Conservation (phyloP, 371 early-diverging fungal genomes). For the Mucor velutinosus region DNA sequence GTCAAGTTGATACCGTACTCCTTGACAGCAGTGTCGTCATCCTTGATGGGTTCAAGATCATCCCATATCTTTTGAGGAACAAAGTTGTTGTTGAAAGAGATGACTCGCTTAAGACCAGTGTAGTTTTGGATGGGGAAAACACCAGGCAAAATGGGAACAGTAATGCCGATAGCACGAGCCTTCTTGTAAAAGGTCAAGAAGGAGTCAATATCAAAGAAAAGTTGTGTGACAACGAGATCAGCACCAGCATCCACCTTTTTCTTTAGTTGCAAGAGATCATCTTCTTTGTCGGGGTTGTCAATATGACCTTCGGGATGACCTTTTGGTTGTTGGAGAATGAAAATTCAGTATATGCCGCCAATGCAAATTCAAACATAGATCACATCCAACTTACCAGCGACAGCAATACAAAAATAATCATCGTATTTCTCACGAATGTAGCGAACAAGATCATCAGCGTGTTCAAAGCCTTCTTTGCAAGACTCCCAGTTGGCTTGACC, state of each 20-base stretch:
- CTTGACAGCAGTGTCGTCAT: slow-evolving; percentile 93
- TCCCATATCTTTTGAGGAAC: slow-evolving; percentile 86
- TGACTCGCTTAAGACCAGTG: slow-evolving; percentile 83
- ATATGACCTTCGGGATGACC: slow-evolving; percentile 91
- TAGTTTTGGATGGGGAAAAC: slow-evolving; percentile 96
- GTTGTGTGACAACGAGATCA: slow-evolving; percentile 90
- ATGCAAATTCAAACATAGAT: neutral
- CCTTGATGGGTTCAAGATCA: slow-evolving; percentile 91
- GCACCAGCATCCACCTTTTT: slow-evolving; percentile 92
- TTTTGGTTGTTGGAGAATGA: slow-evolving; percentile 7
- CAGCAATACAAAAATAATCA: slow-evolving; percentile 94
- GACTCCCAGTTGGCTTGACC: slow-evolving; percentile 82
- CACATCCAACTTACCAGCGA: slow-evolving; percentile 67
- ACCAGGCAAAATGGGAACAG: slow-evolving; percentile 92
- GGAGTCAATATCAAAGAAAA: slow-evolving; percentile 90
- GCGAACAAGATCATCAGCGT: slow-evolving; percentile 84
- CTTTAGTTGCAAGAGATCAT: slow-evolving; percentile 79
- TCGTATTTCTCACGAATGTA: slow-evolving; percentile 91
- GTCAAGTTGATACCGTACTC: slow-evolving; percentile 89
- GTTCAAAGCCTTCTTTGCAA: slow-evolving; percentile 81
- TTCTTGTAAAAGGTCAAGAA: slow-evolving; percentile 79
- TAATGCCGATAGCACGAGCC: slow-evolving; percentile 80
- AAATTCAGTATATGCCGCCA: neutral
- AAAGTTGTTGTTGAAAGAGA: slow-evolving; percentile 81
- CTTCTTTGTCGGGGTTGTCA: slow-evolving; percentile 74